phyloP scores from a whole-genome alignment of 495 filamentous ascomycete genomes.

The Talaromyces stipitatus region DNA sequence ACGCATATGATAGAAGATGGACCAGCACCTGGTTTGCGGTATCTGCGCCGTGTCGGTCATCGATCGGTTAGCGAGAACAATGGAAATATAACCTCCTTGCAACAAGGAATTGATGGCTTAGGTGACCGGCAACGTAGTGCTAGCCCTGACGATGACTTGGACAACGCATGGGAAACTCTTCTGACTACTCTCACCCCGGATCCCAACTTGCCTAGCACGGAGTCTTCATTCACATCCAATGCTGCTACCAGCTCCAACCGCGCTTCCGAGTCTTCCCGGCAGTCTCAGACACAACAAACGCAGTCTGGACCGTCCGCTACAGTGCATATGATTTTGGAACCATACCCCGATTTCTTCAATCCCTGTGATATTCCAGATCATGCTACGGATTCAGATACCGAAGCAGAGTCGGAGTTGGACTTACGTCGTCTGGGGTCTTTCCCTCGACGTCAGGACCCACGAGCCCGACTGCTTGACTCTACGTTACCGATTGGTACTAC shows the following conservation, averaged over 20 bases:
- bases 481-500: slow-evolving; percentile 23
- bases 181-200: slow-evolving; percentile 75
- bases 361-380: slow-evolving; percentile 29
- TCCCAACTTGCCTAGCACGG: slow-evolving; percentile 66
- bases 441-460: slow-evolving; percentile 15
- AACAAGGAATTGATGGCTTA: slow-evolving; percentile 54
- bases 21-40: slow-evolving; percentile 7
- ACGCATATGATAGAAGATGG: background rate
- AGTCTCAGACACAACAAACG: slow-evolving; percentile 19
- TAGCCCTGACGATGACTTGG: slow-evolving; percentile 59
- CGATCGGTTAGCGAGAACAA: slow-evolving; percentile 18
- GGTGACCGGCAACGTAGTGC: slow-evolving; percentile 77
- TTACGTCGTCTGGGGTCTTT: slow-evolving; percentile 13
- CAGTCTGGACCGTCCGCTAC: slow-evolving; percentile 13
- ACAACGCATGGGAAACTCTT: slow-evolving; percentile 68
- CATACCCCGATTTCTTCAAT: slow-evolving; percentile 33
- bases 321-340: slow-evolving; percentile 26
- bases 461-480: slow-evolving; percentile 16
- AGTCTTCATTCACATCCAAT: slow-evolving; percentile 71
- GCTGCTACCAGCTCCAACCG: slow-evolving; percentile 32
- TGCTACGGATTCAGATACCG: slow-evolving; percentile 26
- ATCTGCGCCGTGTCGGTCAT: slow-evolving; percentile 17
- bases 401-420: slow-evolving; percentile 21
- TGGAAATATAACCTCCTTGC: slow-evolving; percentile 6
- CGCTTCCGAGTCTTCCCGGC: slow-evolving; percentile 24